Base-by-base conservation (phyloP, 106 monocot genomes). In the Agapanthus africanus region DNA sequence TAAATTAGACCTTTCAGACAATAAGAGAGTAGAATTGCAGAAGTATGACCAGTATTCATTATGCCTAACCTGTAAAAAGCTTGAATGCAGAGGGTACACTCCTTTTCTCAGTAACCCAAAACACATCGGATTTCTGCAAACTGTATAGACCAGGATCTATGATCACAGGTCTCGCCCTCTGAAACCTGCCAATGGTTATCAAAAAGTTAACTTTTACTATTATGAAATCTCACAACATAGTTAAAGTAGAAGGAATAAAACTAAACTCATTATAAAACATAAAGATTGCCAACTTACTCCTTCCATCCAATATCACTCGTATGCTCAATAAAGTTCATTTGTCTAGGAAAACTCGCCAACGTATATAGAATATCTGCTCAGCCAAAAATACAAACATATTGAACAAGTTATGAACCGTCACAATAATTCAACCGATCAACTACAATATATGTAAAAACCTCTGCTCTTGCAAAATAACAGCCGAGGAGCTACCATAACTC, bases 261-360 rank as follows among this genome's bases (percentile, higher is more conserved):
- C n/a, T n/a, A n/a, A n/a, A n/a, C n/a, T n/a, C n/a, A n/a, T n/a
- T n/a, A 51, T 25, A 34, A 46, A 47, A 75, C 59, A 32, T 21
- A 54, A 38, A 37, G 31, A 47, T 19, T 49, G 27, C 33, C 9
- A 59, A 40, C 82, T 33, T 82, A 82, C 82, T 82, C 82, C 35
- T 82, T 82, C 82, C 82, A 87, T 69, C 83, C 87, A 36, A 87
- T 79, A 66, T 87, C 68, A 41, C 87, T 87, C 4, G 87, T 87
- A 66, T 87, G 83, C 74, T 87, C 87, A 38, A 87, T 80, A 71
- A 87, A 87, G 67, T 87, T 87, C 63, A 82, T 22, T 44, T 87
- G 69, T 37, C 87, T 73, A 6, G 87, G 87, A 51, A 82, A 68
- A 46, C 37, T 83, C 52, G 79, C 71, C 51, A 87, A 40, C 8